phyloP scores from a whole-genome alignment of 2,329 filamentous ascomycete genomes.

The Cryphonectria japonica region DNA sequence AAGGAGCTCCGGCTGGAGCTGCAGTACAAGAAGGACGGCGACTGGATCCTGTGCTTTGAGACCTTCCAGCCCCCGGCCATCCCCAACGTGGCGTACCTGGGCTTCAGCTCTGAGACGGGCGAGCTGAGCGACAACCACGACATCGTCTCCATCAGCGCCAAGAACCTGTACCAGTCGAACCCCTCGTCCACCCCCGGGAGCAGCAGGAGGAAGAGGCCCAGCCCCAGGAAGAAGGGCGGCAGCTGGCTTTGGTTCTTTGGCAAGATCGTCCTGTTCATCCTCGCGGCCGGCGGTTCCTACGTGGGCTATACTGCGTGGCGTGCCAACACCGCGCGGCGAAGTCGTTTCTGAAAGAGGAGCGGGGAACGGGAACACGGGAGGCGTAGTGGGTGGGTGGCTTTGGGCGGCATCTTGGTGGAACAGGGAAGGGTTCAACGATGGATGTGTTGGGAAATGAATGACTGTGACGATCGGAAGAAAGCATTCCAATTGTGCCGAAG shows the following conservation, averaged over 20 bases:
- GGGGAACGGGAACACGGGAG: too few species aligned
- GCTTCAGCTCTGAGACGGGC: slow-evolving; percentile 87
- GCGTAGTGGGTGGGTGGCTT: background rate
- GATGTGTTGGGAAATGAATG: background rate
- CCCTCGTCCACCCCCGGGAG: slow-evolving; percentile 50
- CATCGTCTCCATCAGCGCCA: slow-evolving; percentile 82
- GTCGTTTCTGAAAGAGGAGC: slow-evolving; percentile 53
- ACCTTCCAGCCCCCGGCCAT: slow-evolving; percentile 72
- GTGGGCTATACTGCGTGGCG: slow-evolving; percentile 86
- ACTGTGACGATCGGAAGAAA: slow-evolving; percentile 7
- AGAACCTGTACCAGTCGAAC: slow-evolving; percentile 79
- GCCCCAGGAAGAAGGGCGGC: slow-evolving; percentile 49
- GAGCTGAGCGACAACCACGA: slow-evolving; percentile 98
- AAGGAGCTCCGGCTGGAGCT: slow-evolving; percentile 88
- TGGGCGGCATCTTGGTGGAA: background rate
- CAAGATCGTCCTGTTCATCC: slow-evolving; percentile 79
- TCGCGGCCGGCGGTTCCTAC: slow-evolving; percentile 74
- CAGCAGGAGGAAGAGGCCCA: slow-evolving; percentile 41
- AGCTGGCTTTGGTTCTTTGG: slow-evolving; percentile 70
- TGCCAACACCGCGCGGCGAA: slow-evolving; percentile 62
- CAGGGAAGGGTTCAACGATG: background rate
- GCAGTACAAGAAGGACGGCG: slow-evolving; percentile 87
- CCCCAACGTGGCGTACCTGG: slow-evolving; percentile 75
- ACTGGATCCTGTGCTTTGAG: slow-evolving; percentile 91
- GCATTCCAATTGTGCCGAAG: slow-evolving; percentile 6